Evolutionary conservation across 495 filamentous ascomycete species (phyloP), one percentile per base, ranked within the genome.

Genomic region (Friedmanniomyces simplex): DNA sequence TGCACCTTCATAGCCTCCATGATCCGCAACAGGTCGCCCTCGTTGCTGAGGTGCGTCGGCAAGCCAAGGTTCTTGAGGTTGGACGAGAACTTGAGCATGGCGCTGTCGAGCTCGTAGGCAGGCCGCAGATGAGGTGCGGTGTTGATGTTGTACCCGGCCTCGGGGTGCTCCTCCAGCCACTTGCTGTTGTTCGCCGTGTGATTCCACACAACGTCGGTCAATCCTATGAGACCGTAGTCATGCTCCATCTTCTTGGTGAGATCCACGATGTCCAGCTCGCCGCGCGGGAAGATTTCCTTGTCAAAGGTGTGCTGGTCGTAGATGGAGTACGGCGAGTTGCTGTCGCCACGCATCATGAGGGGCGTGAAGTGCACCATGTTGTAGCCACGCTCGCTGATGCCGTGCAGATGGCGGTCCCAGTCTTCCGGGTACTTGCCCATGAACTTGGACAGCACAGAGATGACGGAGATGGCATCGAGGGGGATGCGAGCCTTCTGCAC

Each of bases 331-430:
- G 94, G 94, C 12, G 94, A 97, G 67, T 97, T 95, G 14, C 91
- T 96, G 14, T 74, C 78, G 25, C 94, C 94, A 46, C 94, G 82
- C 53, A 86, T 76, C 78, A 90, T 93, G 63, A 97, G 74, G 8
- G 94, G 94, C 4, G 94, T 96, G 67, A 97, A 99, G 70, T 99
- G 94, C 53, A 99, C 81, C 89, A 97, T 95, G 70, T 99, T 99
- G 73, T 99, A 99, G 7, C 89, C 89, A 36, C 93, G 79, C 50
- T 86, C 81, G 58, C 85, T 82, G 61, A 97, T 93, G 41, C 93
- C 93, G 59, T 79, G 75, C 52, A 97, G 77, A 67, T 97, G 90
- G 16, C 80, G 82, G 56, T 96, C 83, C 91, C 91, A 99, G 58
- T 90, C 85, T 1, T 76, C 74, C 0, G 93, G 91, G 64, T 88